Base-by-base conservation (phyloP, 2,329 filamentous ascomycete genomes). In the Fonsecaea pedrosoi region DNA sequence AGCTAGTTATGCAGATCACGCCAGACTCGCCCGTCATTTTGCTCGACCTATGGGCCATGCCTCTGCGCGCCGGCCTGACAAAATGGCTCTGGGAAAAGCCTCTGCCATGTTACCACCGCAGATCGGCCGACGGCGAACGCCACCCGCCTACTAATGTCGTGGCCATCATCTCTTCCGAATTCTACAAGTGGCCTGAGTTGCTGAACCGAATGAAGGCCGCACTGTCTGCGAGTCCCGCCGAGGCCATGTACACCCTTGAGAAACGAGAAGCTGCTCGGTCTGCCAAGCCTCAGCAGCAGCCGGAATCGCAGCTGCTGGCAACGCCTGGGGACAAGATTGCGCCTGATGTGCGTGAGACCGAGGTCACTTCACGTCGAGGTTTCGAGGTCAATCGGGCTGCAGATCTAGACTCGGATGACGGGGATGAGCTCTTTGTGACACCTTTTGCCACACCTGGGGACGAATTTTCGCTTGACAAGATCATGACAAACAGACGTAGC, bases 21-120 rank as follows among this genome's bases (percentile, higher is more conserved):
- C 84, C 89, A 1, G 80, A 82, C 50, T 90, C 86, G 8, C 85
- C 90, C 0, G 81, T 88, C 0, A 84, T 92, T 65, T 82, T 96
- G 0, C 85, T 96, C 9, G 92, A 96, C 73, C 88, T 92, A 79
- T 96, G 92, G 92, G 89, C 88, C 68, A 84, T 94, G 70, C 90
- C 92, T 0, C 81, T 94, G 34, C 81, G 89, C 48, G 87, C 87
- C 1, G 85, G 86, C 4, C 79, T 84, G 45, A 90, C 89, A 1
- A 79, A 82, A 9, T 85, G 88, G 70, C 84, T 96, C 0, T 89
- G 87, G 78, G 82, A 88, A n/a, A 84, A 89, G n/a, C 90, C 92
- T 0, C 80, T 96, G 32, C 92, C 92, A 0, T 85, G 83, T 18
- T 92, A 92, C 74, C 69, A 75, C 3, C 82, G 82, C 25, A 78